Base-by-base conservation (phyloP, 768 basidiomycete species). In the Lanmaoa pseudosensibilis region DNA sequence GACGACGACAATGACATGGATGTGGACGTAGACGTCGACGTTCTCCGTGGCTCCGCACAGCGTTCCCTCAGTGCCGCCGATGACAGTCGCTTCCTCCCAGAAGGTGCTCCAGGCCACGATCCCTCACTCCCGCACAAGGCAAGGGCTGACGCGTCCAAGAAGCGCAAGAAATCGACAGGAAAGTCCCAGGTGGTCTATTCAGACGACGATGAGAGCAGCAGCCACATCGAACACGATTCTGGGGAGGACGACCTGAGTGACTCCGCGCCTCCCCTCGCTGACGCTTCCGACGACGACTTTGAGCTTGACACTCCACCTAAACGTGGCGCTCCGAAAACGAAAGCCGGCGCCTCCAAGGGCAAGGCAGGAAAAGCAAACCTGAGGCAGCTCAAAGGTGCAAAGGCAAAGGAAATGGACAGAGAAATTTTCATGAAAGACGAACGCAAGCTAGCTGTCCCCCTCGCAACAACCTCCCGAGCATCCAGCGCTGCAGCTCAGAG, bases 1-100 rank as follows among this genome's bases (percentile, higher is more conserved):
- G 83, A 63, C 13, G 83, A 62, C 12, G 79, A 82, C 16, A 73
- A 79, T 13, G 70, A 75, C 41, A 60, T 73, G 62, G 65, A 76
- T 34, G 69, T 75, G 18, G 73, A 77, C 32, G 71, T 75, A 15
- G 73, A 78, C 32, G 70, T 75, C 45, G 81, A 83, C 32, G 70
- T 72, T 2, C 43, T 46, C 27, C 44, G 47, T 18, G 76, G 64
- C 60, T 57, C 64, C 55, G 23, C 43, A n/a, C 51, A 37, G 41
- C 57, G 52, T 19, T 59, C 61, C n/a, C 54, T 40, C 36, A 52
- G 55, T 19, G 43, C 18, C 27, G 39, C 25, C 25, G 56, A 56
- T n/a, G 66, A 71, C 34, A 54, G 48, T 27, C 68, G 62, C 21
- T 71, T 71, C 57, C 62, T 68, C 50, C 18, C 58, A 18, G 38